These are phyloP conservation scores for Nelumbo lutea DNA, from an alignment of 164 flowering plant genomes.

Conservation along the genomic window DNA sequence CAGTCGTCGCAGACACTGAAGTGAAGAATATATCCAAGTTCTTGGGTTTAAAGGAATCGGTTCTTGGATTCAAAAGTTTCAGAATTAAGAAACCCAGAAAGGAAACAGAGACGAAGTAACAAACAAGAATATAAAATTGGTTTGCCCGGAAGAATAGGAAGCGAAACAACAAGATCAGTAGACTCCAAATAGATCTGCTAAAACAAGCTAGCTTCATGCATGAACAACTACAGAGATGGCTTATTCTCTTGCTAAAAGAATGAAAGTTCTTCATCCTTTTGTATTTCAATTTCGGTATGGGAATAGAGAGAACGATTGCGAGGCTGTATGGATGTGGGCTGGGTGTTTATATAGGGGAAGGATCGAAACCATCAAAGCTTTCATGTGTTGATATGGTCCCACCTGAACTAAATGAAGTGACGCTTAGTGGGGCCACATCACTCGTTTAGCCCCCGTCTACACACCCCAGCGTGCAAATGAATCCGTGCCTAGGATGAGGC, in stretches of 20 bases:
- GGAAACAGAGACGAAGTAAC: slow-evolving; percentile 42
- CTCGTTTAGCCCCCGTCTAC: too few species aligned
- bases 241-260: slow-evolving; percentile 3
- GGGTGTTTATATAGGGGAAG: too few species aligned
- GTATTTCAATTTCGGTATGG: too few species aligned
- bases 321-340: too few species aligned
- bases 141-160: slow-evolving; percentile 13
- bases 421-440: too few species aligned
- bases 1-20: slow-evolving; percentile 65
- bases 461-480: too few species aligned
- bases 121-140: slow-evolving; percentile 38
- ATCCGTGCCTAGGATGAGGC: too few species aligned
- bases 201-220: slow-evolving; percentile 4
- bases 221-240: background rate
- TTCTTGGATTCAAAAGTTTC: slow-evolving; percentile 27
- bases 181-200: slow-evolving; percentile 2
- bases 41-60: slow-evolving; percentile 12
- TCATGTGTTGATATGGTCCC: too few species aligned
- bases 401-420: too few species aligned
- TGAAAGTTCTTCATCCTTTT: background rate
- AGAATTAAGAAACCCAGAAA: slow-evolving; percentile 37
- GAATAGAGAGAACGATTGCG: too few species aligned
- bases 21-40: slow-evolving; percentile 9
- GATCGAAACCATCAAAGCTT: too few species aligned
- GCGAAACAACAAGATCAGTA: background rate